Evolutionary conservation across 2,329 filamentous ascomycete genomes (phyloP).

Genomic region (Penicillium sp.): DNA sequence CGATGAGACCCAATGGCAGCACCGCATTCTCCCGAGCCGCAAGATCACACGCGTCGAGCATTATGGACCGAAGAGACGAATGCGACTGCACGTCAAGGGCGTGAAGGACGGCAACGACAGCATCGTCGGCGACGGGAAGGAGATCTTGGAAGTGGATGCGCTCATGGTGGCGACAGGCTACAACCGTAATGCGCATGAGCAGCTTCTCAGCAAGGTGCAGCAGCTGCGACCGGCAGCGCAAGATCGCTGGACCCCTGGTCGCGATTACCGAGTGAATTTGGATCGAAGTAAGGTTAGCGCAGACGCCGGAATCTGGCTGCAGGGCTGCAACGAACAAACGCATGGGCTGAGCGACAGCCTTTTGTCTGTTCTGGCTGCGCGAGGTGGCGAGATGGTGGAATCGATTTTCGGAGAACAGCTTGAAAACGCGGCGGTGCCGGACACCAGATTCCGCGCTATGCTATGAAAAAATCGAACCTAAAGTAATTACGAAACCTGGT

Average conservation of each 20-base stretch:
- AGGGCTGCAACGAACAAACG: constrained; percentile 90
- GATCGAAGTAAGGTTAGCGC: constrained; percentile 68
- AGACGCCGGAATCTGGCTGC: constrained; percentile 84
- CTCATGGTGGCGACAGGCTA: constrained; percentile 91
- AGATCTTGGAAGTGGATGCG: constrained; percentile 75
- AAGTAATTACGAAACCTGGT: constrained; percentile 6
- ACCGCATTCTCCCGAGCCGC: constrained; percentile 75
- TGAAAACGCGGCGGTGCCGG: constrained; percentile 36
- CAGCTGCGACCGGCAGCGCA: constrained; percentile 66
- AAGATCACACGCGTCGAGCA: constrained; percentile 66
- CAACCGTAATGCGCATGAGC: constrained; percentile 74
- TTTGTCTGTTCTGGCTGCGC: constrained; percentile 75
- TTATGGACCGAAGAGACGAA: constrained; percentile 55
- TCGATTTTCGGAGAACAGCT: constrained; percentile 67
- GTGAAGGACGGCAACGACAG: constrained; percentile 36
- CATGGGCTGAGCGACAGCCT: constrained; percentile 87
- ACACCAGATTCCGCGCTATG: constrained; percentile 40
- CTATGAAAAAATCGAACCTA: constrained; percentile 27
- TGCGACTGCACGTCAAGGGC: constrained; percentile 66
- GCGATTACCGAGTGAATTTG: constrained; percentile 81
- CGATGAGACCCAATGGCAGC: constrained; percentile 77
- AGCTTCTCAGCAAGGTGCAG: constrained; percentile 71
- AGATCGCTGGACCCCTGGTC: constrained; percentile 67
- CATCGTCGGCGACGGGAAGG: constrained; percentile 51
- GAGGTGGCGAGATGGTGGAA: constrained; percentile 77